Evolutionary conservation across 768 basidiomycete genomes (phyloP), one percentile per base, ranked within the genome.

Genomic region (Brasilioporus rufonigricans): DNA sequence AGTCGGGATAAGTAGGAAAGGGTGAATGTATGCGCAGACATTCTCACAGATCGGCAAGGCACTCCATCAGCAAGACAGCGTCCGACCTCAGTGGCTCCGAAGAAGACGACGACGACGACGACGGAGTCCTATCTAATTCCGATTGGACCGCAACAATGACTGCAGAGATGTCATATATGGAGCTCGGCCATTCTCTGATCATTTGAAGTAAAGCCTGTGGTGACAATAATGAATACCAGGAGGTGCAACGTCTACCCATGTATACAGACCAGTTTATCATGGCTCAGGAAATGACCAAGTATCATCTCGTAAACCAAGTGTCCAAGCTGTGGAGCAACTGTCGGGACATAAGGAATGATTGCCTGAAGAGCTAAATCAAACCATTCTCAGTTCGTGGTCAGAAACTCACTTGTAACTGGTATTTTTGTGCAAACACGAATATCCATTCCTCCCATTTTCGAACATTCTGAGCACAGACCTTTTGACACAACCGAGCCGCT

Each of bases 361-460:
- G 82, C 78, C 92, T 96, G 60, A 6, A 32, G 50, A 39, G 54
- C 18, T 41, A 53, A 44, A 31, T 40, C 9, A 44, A 19, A 14
- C n/a, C 26, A 33, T 47, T 40, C 48, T 47, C 23, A 26, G n/a
- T 13, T 33, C 47, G 21, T 23, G n/a, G 11, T 10, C 12, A 12
- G 41, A 3, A 21, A 70, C 81, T 23, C 56, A 91, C 93, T 71
- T 89, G 84, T 16, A 98, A 73, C 53, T 93, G 85, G 24, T 82
- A 79, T 61, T 86, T 82, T 68, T 93, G 84, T 1, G 89, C 89
- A 66, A 96, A 98, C 14, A 82, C 75, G 63, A 97, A 96, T 64
- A 98, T 90, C 91, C 91, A 97, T 62, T 89, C 84, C 66, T 98
- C 95, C 97, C 97, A 99, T n/a, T 82, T 79, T 63, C 85, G 86